A percentile compares a stretch with the other conserved stretches of the same genome.
phyloP scores from a whole-genome alignment of 129 eudicot genomes.

The Gnaphalium uliginosum region DNA sequence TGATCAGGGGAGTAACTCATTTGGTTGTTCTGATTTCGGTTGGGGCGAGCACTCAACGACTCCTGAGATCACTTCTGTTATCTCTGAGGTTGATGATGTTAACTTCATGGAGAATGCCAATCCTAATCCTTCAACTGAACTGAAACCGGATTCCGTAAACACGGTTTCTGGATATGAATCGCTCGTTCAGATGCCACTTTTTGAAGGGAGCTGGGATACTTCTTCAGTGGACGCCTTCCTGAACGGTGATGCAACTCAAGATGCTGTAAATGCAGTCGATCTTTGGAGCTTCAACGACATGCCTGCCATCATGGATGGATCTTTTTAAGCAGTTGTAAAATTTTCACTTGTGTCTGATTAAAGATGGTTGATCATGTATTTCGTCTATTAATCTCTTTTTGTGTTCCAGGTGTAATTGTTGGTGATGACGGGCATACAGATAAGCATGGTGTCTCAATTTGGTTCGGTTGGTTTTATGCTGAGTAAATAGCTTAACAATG shows the following conservation, averaged over 20 bases:
- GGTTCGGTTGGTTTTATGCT: conserved; percentile 30
- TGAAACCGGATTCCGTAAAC: conserved; percentile 38
- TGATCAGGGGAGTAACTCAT: conserved; percentile 85
- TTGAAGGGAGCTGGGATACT: conserved; percentile 74
- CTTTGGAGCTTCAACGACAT: conserved; percentile 84
- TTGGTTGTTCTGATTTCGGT: conserved; percentile 75
- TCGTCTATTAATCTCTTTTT: neutral
- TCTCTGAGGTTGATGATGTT: conserved; percentile 57
- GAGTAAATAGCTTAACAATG: conserved; percentile 36
- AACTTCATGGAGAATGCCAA: conserved; percentile 37
- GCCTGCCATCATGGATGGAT: conserved; percentile 48
- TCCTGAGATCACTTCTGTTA: conserved; percentile 77
- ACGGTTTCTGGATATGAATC: conserved; percentile 30
- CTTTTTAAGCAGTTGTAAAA: conserved; percentile 47
- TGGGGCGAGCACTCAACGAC: conserved; percentile 72
- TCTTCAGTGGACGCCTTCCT: conserved; percentile 64
- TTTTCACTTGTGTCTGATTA: neutral
- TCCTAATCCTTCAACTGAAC: conserved; percentile 57
- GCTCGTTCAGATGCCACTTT: conserved; percentile 65
- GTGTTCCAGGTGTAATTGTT: conserved; percentile 28
- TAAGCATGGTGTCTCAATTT: conserved; percentile 25
- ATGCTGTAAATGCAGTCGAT: conserved; percentile 51
- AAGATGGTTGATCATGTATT: conserved; percentile 1
- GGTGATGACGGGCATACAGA: conserved; percentile 17
- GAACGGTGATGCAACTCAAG: conserved; percentile 54